Base-by-base conservation (phyloP, 2,329 filamentous ascomycete genomes). In the Rutstroemia sydowiana region DNA sequence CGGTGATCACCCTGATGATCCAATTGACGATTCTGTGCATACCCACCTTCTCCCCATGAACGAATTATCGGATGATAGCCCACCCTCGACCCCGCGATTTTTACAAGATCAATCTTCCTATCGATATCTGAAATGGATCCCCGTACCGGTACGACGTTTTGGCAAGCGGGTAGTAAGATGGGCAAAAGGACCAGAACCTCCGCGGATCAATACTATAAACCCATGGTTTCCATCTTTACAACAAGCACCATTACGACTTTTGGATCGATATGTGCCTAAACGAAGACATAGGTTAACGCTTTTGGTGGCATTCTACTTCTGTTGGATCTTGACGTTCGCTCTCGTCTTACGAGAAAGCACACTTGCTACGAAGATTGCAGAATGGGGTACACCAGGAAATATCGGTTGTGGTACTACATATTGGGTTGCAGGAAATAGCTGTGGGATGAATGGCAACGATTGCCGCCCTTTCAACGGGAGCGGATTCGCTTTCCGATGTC, bases 381-480 rank as follows among this genome's bases (percentile, higher is more conserved):
- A 78, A 44, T 87, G 84, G 71, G 87, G 85, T 14, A 73, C 71
- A 42, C 85, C 87, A 0, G 73, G 77, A 50, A 74, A 76, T 48
- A 79, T 92, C 40, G 73, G 79, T 28, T 93, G 88, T 66, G 79
- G 77, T 11, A 75, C 78, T 49, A 77, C 82, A 13, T 88, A 87
- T 63, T 93, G 87, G 86, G 75, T 72, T 8, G 66, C 81, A 34
- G 83, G 81, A 31, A 91, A 90, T 63, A 71, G 71, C 11, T 93
- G 88, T 65, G 87, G 87, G 0, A 63, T 92, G 13, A 82, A 92
- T 59, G 88, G 88, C 6, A 80, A 82, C 55, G 73, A 81, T 47
- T 93, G 88, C 63, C 79, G 87, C 8, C 88, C 88, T 0, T 93
- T 93, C 63, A 78, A 77, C 53, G 83, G 82, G 57, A 78, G 73